A percentile compares a stretch with the other conserved stretches of the same genome.
phyloP scores from a whole-genome alignment of 208 protist species.

The Wallacemonas sp. region DNA sequence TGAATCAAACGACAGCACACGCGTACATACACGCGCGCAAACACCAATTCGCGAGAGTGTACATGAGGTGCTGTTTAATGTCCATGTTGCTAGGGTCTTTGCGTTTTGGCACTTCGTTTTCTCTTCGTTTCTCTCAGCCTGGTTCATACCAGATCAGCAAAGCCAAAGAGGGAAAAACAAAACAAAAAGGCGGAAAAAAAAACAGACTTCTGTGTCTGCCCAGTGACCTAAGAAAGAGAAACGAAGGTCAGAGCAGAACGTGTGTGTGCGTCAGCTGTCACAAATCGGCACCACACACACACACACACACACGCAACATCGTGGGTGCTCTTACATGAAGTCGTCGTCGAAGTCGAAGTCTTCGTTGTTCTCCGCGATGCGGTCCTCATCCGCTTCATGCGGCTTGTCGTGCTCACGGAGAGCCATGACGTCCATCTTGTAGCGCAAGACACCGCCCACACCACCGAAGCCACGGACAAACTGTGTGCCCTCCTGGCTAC shows the following conservation, averaged over 20 bases:
- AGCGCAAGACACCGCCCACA: slow-evolving; percentile 94
- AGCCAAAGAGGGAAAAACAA: slow-evolving; percentile 14
- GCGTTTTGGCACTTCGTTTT: too few relatives aligned
- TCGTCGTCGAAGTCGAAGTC: slow-evolving; percentile 93
- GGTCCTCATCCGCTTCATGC: slow-evolving; percentile 63
- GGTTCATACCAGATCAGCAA: neutral
- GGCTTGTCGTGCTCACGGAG: slow-evolving; percentile 87
- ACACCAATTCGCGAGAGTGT: too few relatives aligned
- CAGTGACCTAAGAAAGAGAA: too few relatives aligned
- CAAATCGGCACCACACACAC: neutral
- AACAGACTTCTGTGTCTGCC: too few relatives aligned
- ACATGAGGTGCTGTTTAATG: too few relatives aligned
- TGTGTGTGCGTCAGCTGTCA: too few relatives aligned
- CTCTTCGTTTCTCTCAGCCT: too few relatives aligned
- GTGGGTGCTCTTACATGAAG: slow-evolving; percentile 60
- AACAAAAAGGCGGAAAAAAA: slow-evolving; percentile 20
- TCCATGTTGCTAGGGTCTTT: too few relatives aligned
- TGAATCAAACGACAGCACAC: too few relatives aligned
- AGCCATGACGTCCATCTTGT: slow-evolving; percentile 90
- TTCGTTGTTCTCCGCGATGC: slow-evolving; percentile 61
- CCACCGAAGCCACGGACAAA: slow-evolving; percentile 98
- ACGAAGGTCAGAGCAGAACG: too few relatives aligned
- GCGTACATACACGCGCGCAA: too few relatives aligned
- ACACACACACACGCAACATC: neutral
- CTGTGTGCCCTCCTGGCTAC: slow-evolving; percentile 97